Evolutionary conservation across 345 rosid genomes (phyloP).

Genomic region (Euphorbia tirucalli): DNA sequence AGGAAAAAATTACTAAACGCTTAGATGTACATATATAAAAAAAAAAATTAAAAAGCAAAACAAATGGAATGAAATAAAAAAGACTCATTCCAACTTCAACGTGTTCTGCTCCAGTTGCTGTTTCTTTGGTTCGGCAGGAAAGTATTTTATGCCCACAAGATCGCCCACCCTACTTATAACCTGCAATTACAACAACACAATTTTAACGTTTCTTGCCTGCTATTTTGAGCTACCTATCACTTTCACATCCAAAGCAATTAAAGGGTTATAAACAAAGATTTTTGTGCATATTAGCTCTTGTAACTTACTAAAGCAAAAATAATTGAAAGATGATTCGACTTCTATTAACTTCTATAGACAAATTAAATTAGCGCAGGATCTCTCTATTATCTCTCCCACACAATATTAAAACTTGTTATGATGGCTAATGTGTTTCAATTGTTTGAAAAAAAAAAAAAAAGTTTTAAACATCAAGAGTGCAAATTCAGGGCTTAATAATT

Average conservation of each 20-base stretch:
- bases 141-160: conserved; percentile 75
- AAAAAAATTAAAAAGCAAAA: not conserved
- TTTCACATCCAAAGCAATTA: not conserved
- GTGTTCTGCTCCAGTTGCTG: conserved; percentile 26
- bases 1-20: not conserved
- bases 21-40: not conserved
- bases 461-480: not conserved
- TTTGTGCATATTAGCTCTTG: no score
- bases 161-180: conserved; percentile 78
- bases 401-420: not conserved
- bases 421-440: not conserved
- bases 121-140: conserved; percentile 71
- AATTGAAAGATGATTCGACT: no score
- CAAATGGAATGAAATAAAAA: not conserved
- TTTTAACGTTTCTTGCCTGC: not conserved
- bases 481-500: not conserved
- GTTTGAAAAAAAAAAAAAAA: not conserved
- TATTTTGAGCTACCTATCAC: not conserved
- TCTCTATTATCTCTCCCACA: no score
- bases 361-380: not conserved
- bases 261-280: not conserved
- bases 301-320: no score
- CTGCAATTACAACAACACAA: conserved; percentile 37
- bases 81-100: conserved; percentile 20
- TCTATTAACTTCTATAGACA: not conserved